These are phyloP conservation scores for Erigeron philadelphicus DNA, from an alignment of 140 eudicot species.

Conservation along the genomic window DNA sequence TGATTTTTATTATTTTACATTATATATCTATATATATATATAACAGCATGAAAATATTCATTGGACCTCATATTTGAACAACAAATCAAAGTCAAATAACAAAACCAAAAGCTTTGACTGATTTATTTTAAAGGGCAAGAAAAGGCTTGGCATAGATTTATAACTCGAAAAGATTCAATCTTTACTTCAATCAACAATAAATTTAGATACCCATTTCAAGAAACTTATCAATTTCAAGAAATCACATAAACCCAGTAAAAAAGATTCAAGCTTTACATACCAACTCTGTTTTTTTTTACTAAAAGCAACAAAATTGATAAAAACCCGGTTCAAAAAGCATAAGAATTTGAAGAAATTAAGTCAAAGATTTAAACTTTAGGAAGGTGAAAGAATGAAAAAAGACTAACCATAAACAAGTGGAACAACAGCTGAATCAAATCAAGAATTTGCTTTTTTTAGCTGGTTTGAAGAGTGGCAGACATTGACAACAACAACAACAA, in stretches of 20 bases:
- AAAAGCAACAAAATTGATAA: background rate
- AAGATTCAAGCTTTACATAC: slow-evolving; percentile 3
- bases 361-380: slow-evolving; percentile 8
- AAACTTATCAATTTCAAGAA: background rate
- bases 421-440: background rate
- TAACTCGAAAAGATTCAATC: no score
- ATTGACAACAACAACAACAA: background rate
- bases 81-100: no score
- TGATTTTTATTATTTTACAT: no score
- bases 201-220: no score
- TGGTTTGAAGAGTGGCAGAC: background rate
- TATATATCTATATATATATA: no score
- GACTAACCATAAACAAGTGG: slow-evolving; percentile 24
- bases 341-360: background rate
- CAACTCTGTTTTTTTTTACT: background rate
- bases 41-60: slow-evolving; percentile 6
- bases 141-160: no score
- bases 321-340: slow-evolving; percentile 11
- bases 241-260: background rate
- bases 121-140: no score
- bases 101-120: no score
- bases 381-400: background rate
- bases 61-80: no score
- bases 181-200: no score
- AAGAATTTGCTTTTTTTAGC: no score